These are phyloP conservation scores for Rhizodiscina lignyota DNA, from an alignment of 495 filamentous ascomycete species.

Conservation along the genomic window DNA sequence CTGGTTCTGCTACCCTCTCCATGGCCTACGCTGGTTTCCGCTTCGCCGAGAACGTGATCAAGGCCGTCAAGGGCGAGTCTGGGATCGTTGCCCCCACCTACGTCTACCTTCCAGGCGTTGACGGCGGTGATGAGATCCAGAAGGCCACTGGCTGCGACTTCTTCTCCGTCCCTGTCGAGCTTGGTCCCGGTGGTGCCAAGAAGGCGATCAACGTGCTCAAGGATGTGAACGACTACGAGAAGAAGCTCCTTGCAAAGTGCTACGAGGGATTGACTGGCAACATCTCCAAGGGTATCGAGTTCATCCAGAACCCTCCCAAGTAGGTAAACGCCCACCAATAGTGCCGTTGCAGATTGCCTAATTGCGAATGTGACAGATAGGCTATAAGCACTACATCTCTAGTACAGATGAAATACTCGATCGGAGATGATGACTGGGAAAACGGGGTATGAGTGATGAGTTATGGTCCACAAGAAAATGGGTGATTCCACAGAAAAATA, in stretches of 20 bases:
- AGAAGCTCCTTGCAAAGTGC: conserved; percentile 63
- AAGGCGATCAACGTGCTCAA: conserved; percentile 66
- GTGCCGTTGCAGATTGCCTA: too few relatives aligned
- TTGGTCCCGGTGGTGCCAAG: conserved; percentile 68
- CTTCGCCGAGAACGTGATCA: conserved; percentile 89
- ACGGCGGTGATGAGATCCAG: conserved; percentile 68
- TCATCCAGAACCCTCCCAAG: conserved; percentile 62
- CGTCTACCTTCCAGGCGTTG: conserved; percentile 80
- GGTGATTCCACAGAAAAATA: too few relatives aligned
- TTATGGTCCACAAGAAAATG: too few relatives aligned
- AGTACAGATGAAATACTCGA: too few relatives aligned
- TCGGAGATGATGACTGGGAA: too few relatives aligned
- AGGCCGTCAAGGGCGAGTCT: conserved; percentile 72
- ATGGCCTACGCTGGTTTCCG: conserved; percentile 97
- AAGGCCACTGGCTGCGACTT: conserved; percentile 76
- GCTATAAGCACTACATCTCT: too few relatives aligned
- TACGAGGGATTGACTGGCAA: conserved; percentile 70
- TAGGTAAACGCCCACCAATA: too few relatives aligned
- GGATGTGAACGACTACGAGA: conserved; percentile 61
- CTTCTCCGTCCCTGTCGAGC: conserved; percentile 90
- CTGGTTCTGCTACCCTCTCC: conserved; percentile 86
- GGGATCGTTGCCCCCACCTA: conserved; percentile 87
- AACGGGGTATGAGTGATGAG: too few relatives aligned
- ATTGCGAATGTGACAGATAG: too few relatives aligned
- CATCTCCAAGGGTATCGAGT: conserved; percentile 84